phyloP scores from a whole-genome alignment of 371 early-diverging fungal genomes.

The Mucor ambiguus region DNA sequence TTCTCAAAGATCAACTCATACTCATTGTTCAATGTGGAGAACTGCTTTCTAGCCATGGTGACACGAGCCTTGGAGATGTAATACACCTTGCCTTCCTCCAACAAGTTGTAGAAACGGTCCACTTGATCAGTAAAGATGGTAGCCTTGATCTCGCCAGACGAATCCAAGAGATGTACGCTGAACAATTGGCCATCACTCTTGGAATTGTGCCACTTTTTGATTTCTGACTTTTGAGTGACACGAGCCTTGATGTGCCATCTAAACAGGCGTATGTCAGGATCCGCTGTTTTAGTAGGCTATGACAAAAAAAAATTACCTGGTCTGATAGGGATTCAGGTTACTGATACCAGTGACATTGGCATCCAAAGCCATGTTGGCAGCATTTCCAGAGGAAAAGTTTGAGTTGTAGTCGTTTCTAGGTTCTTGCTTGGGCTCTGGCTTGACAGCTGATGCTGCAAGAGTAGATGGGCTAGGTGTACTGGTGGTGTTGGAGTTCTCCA shows the following conservation, averaged over 20 bases:
- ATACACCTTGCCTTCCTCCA: slow-evolving; percentile 84
- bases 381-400: slow-evolving; percentile 55
- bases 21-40: slow-evolving; percentile 79
- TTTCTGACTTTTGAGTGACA: slow-evolving; percentile 81
- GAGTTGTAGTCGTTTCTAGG: slow-evolving; percentile 33
- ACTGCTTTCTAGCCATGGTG: slow-evolving; percentile 88
- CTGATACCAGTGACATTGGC: slow-evolving; percentile 55
- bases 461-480: background rate
- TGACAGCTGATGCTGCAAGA: background rate
- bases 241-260: slow-evolving; percentile 93
- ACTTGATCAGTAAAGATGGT: slow-evolving; percentile 89
- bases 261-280: background rate
- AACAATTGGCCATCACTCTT: slow-evolving; percentile 89
- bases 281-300: background rate
- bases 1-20: slow-evolving; percentile 91
- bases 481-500: slow-evolving; percentile 24
- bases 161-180: slow-evolving; percentile 86
- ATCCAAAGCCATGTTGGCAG: slow-evolving; percentile 57
- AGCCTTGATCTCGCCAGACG: slow-evolving; percentile 89
- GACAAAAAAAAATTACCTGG: slow-evolving; percentile 46
- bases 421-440: slow-evolving; percentile 9
- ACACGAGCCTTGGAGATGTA: slow-evolving; percentile 84
- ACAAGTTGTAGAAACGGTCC: slow-evolving; percentile 67
- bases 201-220: slow-evolving; percentile 81
- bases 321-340: slow-evolving; percentile 77